These are phyloP conservation scores for Stagonosporopsis tanaceti DNA, from an alignment of 2,329 filamentous ascomycete genomes.

Conservation along the genomic window DNA sequence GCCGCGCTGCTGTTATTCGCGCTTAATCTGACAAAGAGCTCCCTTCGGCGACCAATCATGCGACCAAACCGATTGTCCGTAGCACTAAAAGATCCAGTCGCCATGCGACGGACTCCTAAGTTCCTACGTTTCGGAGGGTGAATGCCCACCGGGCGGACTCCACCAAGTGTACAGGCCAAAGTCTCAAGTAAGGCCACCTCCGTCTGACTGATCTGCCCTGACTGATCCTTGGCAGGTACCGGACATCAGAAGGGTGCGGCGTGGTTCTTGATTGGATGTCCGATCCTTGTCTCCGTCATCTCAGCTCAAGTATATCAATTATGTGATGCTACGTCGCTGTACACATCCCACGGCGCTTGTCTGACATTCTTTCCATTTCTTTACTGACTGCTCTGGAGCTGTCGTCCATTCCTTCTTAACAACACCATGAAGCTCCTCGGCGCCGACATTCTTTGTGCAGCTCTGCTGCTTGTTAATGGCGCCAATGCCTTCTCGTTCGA, in stretches of 20 bases:
- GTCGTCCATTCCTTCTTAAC: slow-evolving; percentile 18
- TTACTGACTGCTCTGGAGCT: slow-evolving; percentile 14
- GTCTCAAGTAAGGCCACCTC: not conserved
- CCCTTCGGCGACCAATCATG: not conserved
- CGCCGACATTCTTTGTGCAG: slow-evolving; percentile 1
- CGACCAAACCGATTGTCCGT: not conserved
- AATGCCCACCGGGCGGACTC: not conserved
- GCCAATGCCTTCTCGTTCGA: slow-evolving; percentile 12
- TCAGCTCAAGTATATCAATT: slow-evolving; percentile 6
- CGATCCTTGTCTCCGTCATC: not conserved
- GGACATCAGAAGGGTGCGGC: not conserved
- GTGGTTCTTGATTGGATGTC: not conserved
- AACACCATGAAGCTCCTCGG: slow-evolving; percentile 15
- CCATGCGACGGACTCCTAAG: slow-evolving; percentile 3
- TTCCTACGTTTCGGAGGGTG: not conserved
- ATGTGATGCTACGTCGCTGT: not conserved
- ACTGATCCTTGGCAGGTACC: slow-evolving; percentile 7
- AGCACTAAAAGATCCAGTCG: not conserved
- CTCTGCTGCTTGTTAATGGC: slow-evolving; percentile 14
- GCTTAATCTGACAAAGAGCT: not conserved
- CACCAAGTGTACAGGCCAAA: not conserved
- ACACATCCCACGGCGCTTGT: not conserved
- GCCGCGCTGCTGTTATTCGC: not conserved
- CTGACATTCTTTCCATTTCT: not conserved
- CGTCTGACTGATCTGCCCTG: slow-evolving; percentile 3